Evolutionary conservation across 2,329 filamentous ascomycete genomes (phyloP), one percentile per base, ranked within the genome.

Genomic region (Phyllosticta citriasiana): DNA sequence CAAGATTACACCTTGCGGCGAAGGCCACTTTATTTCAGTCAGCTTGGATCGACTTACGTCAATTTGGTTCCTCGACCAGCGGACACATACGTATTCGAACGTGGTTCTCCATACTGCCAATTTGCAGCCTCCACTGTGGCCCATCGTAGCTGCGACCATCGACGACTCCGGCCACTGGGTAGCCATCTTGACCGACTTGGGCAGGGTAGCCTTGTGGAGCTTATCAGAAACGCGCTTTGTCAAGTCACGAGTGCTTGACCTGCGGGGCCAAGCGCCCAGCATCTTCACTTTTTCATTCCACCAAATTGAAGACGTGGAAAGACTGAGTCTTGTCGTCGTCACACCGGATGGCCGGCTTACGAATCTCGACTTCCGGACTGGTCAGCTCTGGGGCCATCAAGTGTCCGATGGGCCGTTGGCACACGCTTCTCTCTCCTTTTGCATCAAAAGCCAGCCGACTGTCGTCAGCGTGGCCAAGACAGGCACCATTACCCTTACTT

Each of bases 11-110:
- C 79, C 85, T 16, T 88, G 84, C 6, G 76, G 80, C 1, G 82
- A 83, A 57, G 88, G 88, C 0, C 79, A 87, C 58, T 73, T 92
- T 24, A 82, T 87, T 4, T 88, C 88, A 1, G 80, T 88, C 47
- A 87, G 86, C 0, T 76, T 93, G 1, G 89, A 93, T 68, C 81
- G 88, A 55, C 77, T 80, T 10, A 84, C 91, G 14, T 80, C 84
- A 16, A 76, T 89, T 1, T 89, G 87, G 86, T 62, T 69, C 7
- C 67, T 71, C 57, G 68, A 66, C 24, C 47, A 63, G 8, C 62
- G 66, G 16, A 70, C 66, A 6, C 67, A 65, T 25, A 66, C 66
- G 7, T 74, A 73, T 53, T 64, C 67, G 50, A 67, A 72, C 26
- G 67, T 65, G 5, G 66, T 65, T 5, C 56, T 75, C 4, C 68